These are phyloP conservation scores for Eremochloa ophiuroides DNA, from an alignment of 176 grass and related monocot species.

Conservation along the genomic window DNA sequence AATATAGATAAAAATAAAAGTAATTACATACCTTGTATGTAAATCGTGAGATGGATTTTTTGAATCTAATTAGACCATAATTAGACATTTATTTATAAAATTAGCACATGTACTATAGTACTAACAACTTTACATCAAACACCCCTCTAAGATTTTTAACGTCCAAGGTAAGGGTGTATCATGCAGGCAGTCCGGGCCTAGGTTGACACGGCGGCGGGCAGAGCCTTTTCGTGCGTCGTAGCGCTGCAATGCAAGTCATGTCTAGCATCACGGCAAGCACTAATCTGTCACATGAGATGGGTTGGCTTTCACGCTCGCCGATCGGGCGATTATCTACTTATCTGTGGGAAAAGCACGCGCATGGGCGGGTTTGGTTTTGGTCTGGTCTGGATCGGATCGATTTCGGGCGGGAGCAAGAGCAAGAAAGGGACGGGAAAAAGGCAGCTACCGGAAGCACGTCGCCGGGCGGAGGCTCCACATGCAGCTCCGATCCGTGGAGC, in stretches of 20 bases:
- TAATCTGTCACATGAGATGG: neutral
- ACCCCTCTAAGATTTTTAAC: too few species aligned
- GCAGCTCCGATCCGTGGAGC: neutral
- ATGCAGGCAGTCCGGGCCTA: neutral
- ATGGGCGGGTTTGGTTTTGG: too few species aligned
- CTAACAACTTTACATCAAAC: too few species aligned
- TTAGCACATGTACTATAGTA: too few species aligned
- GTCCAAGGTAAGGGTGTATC: constrained; percentile 8
- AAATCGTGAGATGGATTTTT: too few species aligned
- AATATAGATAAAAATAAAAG: too few species aligned
- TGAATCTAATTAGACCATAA: too few species aligned
- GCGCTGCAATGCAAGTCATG: neutral
- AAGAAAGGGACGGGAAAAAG: neutral
- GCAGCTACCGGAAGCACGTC: neutral
- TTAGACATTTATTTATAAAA: too few species aligned
- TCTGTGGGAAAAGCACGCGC: neutral
- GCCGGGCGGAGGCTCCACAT: constrained; percentile 10
- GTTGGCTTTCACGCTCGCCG: neutral
- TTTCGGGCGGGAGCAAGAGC: neutral
- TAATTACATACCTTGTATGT: too few species aligned
- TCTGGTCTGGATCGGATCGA: neutral
- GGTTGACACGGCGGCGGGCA: too few species aligned
- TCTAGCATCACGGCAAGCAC: neutral
- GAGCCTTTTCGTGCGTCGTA: neutral
- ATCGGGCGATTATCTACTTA: neutral